These are phyloP conservation scores for Suillus sp. DNA, from an alignment of 768 basidiomycete species.

Conservation along the genomic window DNA sequence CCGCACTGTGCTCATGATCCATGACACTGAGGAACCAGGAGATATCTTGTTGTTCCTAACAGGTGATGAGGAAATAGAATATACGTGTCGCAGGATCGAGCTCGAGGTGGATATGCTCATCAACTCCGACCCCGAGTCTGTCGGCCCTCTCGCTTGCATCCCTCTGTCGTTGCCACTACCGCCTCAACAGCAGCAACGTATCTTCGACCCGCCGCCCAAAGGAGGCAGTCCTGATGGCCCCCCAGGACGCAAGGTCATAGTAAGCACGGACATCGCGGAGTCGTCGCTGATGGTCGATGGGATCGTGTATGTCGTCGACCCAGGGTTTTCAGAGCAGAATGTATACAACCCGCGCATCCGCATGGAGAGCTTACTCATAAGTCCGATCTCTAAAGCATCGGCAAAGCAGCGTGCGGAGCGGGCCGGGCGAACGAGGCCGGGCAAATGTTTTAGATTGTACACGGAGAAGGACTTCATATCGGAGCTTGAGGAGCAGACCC, in stretches of 20 bases:
- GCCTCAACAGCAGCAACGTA: conserved; percentile 91
- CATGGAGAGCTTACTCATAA: conserved; percentile 92
- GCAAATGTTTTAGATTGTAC: conserved; percentile 96
- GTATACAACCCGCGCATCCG: conserved; percentile 97
- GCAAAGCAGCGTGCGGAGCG: conserved; percentile 96
- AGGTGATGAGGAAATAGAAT: conserved; percentile 98
- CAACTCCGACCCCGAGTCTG: conserved; percentile 67
- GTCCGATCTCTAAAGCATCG: conserved; percentile 94
- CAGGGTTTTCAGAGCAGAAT: conserved; percentile 97
- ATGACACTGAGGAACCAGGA: conserved; percentile 90
- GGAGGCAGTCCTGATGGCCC: conserved; percentile 64
- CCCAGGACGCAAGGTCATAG: conserved; percentile 88
- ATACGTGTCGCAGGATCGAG: conserved; percentile 92
- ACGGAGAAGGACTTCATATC: conserved; percentile 97
- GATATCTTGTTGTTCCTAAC: conserved; percentile 95
- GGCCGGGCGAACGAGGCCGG: conserved; percentile 92
- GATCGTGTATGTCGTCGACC: conserved; percentile 98
- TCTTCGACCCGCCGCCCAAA: conserved; percentile 87
- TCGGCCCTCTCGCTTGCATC: conserved; percentile 87
- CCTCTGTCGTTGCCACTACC: conserved; percentile 95
- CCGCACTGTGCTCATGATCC: conserved; percentile 95
- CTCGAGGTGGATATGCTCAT: conserved; percentile 84
- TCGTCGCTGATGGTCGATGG: conserved; percentile 98
- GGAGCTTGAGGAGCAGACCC: conserved; percentile 95
- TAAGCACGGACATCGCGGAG: conserved; percentile 97